Percentiles rank a stretch among this genome's conserved stretches.
Evolutionary conservation across 805 yeast genomes (phyloP).

Genomic region (Candida silvicultrix): DNA sequence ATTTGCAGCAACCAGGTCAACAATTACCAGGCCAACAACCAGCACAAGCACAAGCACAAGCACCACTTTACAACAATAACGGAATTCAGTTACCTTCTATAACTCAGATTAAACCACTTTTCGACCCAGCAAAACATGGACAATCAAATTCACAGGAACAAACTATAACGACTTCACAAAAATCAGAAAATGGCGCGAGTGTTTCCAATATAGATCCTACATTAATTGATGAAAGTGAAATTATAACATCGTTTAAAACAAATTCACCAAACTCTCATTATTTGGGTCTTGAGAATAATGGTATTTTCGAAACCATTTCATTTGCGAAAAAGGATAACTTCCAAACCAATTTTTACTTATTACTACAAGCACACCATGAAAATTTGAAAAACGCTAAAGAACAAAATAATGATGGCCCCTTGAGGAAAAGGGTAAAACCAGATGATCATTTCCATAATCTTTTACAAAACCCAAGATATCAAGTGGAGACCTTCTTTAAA

Average conservation of each 20-base stretch:
- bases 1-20: background rate
- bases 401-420: background rate
- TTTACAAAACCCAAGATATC: constrained; percentile 11
- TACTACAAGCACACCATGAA: constrained; percentile 7
- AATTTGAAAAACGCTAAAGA: background rate
- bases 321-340: constrained; percentile 15
- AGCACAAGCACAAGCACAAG: too few relatives aligned
- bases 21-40: background rate
- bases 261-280: constrained; percentile 9
- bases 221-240: constrained; percentile 8
- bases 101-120: background rate
- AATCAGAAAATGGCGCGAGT: background rate
- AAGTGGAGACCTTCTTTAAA: constrained; percentile 13
- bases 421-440: background rate
- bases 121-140: background rate
- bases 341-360: constrained; percentile 9
- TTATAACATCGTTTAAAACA: constrained; percentile 9
- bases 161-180: background rate
- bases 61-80: background rate
- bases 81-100: background rate
- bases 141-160: background rate
- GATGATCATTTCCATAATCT: constrained; percentile 7
- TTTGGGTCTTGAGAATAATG: constrained; percentile 11
- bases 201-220: constrained; percentile 13
- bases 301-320: constrained; percentile 15